phyloP scores from a whole-genome alignment of 176 grass and related monocot genomes.

The Aegilops bicornis region DNA sequence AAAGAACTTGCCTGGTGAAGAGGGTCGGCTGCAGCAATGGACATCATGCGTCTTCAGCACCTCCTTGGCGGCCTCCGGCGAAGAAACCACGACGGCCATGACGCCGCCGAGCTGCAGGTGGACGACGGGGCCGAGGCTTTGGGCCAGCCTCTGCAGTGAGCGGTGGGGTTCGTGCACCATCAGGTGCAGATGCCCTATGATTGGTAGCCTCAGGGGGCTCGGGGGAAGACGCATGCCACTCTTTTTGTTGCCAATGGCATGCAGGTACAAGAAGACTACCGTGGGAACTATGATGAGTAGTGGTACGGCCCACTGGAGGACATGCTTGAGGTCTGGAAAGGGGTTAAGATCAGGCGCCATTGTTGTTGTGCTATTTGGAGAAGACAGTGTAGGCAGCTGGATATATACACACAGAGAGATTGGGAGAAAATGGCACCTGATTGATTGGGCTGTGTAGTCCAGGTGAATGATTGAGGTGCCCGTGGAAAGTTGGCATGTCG shows the following conservation, averaged over 20 bases:
- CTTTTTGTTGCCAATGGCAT: neutral
- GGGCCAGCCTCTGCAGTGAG: neutral
- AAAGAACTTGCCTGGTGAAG: conserved; percentile 1
- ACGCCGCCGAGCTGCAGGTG: conserved; percentile 19
- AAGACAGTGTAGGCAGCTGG: neutral
- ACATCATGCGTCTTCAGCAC: conserved; percentile 24
- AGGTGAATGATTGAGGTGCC: neutral
- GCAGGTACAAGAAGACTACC: neutral
- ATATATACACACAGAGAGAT: neutral
- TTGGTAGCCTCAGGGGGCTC: neutral
- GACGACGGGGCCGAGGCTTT: neutral
- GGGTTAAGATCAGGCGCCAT: neutral
- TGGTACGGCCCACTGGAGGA: neutral
- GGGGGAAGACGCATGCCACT: neutral
- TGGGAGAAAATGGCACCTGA: neutral
- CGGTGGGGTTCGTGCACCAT: conserved; percentile 11
- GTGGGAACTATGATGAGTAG: neutral
- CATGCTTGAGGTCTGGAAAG: neutral
- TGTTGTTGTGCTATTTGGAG: neutral
- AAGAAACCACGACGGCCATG: neutral
- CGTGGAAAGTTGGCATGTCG: neutral
- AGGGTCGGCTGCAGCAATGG: conserved; percentile 21
- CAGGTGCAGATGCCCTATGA: conserved; percentile 26
- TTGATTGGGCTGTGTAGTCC: neutral
- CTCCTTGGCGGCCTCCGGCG: conserved; percentile 7